Base-by-base conservation (phyloP, 2,329 filamentous ascomycete species). In the Phialophora chinensis region DNA sequence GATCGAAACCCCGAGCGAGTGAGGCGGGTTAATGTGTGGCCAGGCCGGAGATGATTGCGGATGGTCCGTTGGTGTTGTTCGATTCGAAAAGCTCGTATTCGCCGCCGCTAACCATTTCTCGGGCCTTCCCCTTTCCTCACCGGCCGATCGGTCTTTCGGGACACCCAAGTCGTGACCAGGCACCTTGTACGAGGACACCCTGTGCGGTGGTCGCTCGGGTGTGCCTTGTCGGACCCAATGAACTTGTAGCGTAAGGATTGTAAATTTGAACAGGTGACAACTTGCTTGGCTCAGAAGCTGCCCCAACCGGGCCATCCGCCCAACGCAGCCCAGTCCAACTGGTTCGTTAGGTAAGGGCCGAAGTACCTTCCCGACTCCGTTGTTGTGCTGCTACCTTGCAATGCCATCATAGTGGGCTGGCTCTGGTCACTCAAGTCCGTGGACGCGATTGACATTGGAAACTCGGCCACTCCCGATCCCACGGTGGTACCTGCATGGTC, bases 381-480 rank as follows among this genome's bases (percentile, higher is more conserved):
- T 10, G 42, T 3, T 25, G 27, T 23, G 20, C 10, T 44, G 33
- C 25, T 23, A 58, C 63, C 59, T 57, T 66, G 69, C 57, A 44
- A 57, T 29, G 59, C 65, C 25, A 62, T 65, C 33, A 60, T 50
- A 60, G 66, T 67, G 12, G 50, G 52, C 62, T 63, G 29, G 38
- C 56, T 60, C 14, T 67, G 59, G 38, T 53, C 47, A 49, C 5
- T 49, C 58, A 71, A 66, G 17, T 47, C 66, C 47, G 65, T 61
- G 20, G 62, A 62, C 58, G 63, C 70, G 35, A 44, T 23, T 4
- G 58, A 27, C 52, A 57, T 27, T 44, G 65, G 25, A 38, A 67
- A 62, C 2, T 68, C 63, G 42, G 72, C 67, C 56, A 44, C 53
- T 23, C 63, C 67, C 23, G 68, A 60, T 44, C 44, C 65, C 47